A percentile compares a stretch with the other conserved stretches of the same genome.
These are phyloP conservation scores for Excoecaria agallocha DNA, from an alignment of 345 rosid genomes.

Conservation along the genomic window DNA sequence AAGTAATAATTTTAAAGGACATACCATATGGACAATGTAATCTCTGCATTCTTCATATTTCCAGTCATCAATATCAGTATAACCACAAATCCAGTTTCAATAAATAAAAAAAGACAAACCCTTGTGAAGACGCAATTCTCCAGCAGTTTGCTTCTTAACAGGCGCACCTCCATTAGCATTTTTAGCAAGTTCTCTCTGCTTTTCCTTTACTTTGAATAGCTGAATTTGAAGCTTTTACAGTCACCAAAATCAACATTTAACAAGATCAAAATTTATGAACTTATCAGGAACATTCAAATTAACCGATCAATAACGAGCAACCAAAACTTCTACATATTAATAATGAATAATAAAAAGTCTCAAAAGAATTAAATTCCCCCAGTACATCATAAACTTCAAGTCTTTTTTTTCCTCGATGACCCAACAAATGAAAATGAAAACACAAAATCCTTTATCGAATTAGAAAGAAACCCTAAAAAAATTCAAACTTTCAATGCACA, in stretches of 20 bases:
- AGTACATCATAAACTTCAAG: not conserved
- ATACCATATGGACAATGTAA: too few species aligned
- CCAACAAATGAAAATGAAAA: not conserved
- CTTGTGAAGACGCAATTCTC: constrained; percentile 37
- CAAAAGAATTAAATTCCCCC: not conserved
- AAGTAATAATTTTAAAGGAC: too few species aligned
- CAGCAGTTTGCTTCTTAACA: constrained; percentile 31
- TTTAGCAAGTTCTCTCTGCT: constrained; percentile 33
- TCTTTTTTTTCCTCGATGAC: not conserved
- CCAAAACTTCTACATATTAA: not conserved
- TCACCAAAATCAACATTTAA: not conserved
- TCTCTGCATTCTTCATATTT: too few species aligned
- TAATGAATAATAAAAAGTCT: too few species aligned
- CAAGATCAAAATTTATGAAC: not conserved
- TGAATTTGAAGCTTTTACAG: constrained; percentile 29
- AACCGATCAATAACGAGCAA: not conserved
- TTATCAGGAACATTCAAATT: not conserved
- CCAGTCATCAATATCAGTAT: too few species aligned
- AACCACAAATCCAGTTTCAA: too few species aligned
- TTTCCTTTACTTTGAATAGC: constrained; percentile 35
- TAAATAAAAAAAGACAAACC: too few species aligned
- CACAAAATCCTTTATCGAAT: not conserved
- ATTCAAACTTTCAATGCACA: not conserved
- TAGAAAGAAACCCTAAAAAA: not conserved
- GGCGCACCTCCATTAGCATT: constrained; percentile 33